Evolutionary conservation across 371 early-diverging fungal species (phyloP).

Genomic region (Mucor lusitanicus): DNA sequence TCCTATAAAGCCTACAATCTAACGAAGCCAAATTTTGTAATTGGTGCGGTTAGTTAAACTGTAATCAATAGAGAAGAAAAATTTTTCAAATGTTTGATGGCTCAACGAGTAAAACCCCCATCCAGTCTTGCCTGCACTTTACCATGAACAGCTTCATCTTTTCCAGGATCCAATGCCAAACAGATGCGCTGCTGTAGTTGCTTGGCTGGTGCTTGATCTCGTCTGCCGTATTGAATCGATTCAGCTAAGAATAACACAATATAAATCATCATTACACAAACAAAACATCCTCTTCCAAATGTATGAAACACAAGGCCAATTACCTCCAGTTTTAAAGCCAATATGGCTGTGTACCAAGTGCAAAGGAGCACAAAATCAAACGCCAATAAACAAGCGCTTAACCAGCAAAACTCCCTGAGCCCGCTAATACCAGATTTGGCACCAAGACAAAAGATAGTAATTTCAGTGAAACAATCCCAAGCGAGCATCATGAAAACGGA

Average conservation of each 20-base stretch:
- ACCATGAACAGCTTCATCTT: background rate
- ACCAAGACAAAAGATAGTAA: constrained; percentile 72
- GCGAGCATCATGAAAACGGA: constrained; percentile 22
- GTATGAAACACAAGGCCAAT: background rate
- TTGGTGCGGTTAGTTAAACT: constrained; percentile 3
- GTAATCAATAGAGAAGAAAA: background rate
- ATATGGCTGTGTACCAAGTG: constrained; percentile 79
- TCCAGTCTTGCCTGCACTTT: background rate
- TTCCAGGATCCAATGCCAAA: background rate
- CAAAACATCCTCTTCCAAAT: background rate
- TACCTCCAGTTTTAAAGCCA: constrained; percentile 85
- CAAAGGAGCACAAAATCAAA: constrained; percentile 72
- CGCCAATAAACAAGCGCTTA: constrained; percentile 42
- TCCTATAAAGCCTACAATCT: background rate
- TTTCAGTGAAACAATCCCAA: constrained; percentile 80
- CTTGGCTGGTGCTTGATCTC: background rate
- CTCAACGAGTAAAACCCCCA: background rate
- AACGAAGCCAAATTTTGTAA: background rate
- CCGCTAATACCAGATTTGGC: constrained; percentile 74
- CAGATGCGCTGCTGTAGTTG: background rate
- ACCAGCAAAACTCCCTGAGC: constrained; percentile 75
- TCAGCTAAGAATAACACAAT: background rate
- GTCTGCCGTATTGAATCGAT: background rate
- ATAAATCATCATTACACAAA: background rate
- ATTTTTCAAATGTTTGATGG: background rate